These are phyloP conservation scores for Acidomyces sp. DNA, from an alignment of 495 filamentous ascomycete species.

Conservation along the genomic window DNA sequence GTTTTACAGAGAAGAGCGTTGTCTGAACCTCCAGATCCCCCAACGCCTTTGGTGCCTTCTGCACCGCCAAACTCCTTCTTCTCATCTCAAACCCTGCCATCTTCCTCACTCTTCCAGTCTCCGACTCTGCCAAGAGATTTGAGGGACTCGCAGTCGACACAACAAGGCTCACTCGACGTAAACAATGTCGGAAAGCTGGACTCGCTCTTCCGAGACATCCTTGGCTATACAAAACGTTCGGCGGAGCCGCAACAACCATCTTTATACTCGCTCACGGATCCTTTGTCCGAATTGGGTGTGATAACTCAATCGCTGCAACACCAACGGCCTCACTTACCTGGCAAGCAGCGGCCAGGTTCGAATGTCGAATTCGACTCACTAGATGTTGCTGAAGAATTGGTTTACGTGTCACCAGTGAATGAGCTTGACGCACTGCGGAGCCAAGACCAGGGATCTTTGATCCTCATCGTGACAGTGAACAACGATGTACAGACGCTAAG, in stretches of 20 bases:
- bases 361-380: slow-evolving; percentile 37
- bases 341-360: slow-evolving; percentile 4
- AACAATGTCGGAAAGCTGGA: not conserved
- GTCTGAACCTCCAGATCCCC: slow-evolving; percentile 6
- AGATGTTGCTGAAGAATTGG: slow-evolving; percentile 58
- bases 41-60: slow-evolving; percentile 27
- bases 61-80: slow-evolving; percentile 73
- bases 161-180: slow-evolving; percentile 4
- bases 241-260: slow-evolving; percentile 31
- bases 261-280: slow-evolving; percentile 75
- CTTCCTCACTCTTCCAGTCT: slow-evolving; percentile 24
- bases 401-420: slow-evolving; percentile 56
- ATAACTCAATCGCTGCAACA: slow-evolving; percentile 37
- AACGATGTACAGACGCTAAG: slow-evolving; percentile 56
- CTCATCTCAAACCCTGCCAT: slow-evolving; percentile 38
- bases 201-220: slow-evolving; percentile 10
- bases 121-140: slow-evolving; percentile 12
- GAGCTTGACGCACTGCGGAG: slow-evolving; percentile 32
- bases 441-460: slow-evolving; percentile 35
- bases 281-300: slow-evolving; percentile 75
- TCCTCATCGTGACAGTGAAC: slow-evolving; percentile 74
- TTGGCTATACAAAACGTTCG: not conserved
- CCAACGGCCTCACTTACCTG: slow-evolving; percentile 11
- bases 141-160: slow-evolving; percentile 2
- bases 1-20: slow-evolving; percentile 62